Base-by-base conservation (phyloP, 768 basidiomycete species). In the Tubosaeta brunneosetosa region DNA sequence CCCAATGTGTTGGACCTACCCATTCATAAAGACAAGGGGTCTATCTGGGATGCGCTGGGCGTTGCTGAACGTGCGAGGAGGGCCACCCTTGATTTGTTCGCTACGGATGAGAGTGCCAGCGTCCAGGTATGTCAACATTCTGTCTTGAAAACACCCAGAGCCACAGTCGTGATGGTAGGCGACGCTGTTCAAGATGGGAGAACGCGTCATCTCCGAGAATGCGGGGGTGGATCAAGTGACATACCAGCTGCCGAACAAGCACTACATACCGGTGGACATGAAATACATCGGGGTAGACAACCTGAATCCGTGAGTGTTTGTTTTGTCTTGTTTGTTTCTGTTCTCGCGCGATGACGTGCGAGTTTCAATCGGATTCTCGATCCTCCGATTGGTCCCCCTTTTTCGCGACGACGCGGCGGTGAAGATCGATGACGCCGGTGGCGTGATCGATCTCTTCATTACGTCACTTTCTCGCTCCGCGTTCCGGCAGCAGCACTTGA, bases 241-340 rank as follows among this genome's bases (percentile, higher is more conserved):
- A 13, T 97, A 95, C 70, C 69, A 72, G 40, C 77, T 97, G 3
- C 94, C 95, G 2, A 98, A 98, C 76, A 91, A 94, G 72, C 94
- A 97, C 65, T 97, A 95, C 68, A 81, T 97, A 59, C 88, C 90
- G 0, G 90, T 94, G 44, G 83, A 90, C 67, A 86, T 92, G 84
- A 70, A 69, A 49, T 90, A 89, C 55, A 71, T 87, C 41, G 82
- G 81, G 2, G 65, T 87, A 9, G 86, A 89, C 59, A 91, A 91
- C 63, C 57, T 78, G 36, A 82, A 81, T 3, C 83, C 84, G 84
- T 86, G 62, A 64, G 72, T 74, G 44, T 3, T 36, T n/a, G 19
- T 46, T 33, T 48, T 34, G 44, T 9, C 49, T 31, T 49, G 22
- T 33, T 33, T 55, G 33, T 27, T 29, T 44, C 7, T 50, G 29